phyloP scores from a whole-genome alignment of 1,139 yeast species.

The Eremothecium coryli region DNA sequence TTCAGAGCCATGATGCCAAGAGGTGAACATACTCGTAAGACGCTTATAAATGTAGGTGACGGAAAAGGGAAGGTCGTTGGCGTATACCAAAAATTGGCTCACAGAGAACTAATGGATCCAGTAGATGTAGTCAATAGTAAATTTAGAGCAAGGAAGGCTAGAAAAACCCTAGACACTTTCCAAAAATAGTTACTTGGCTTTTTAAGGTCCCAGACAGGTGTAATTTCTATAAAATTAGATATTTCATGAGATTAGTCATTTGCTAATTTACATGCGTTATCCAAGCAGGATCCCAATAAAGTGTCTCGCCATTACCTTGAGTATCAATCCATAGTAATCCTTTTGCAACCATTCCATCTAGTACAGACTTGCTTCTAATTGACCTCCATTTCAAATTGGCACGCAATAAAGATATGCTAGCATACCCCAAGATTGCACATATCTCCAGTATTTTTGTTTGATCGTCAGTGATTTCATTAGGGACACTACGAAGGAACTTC shows the following conservation, averaged over 20 bases:
- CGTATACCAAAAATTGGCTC: slow-evolving; percentile 47
- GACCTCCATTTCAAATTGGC: slow-evolving; percentile 71
- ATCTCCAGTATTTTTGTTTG: slow-evolving; percentile 63
- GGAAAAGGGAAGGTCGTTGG: slow-evolving; percentile 55
- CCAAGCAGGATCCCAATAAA: slow-evolving; percentile 60
- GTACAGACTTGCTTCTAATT: slow-evolving; percentile 49
- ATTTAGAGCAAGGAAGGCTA: slow-evolving; percentile 40
- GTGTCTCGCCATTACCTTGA: slow-evolving; percentile 39
- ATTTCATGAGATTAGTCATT: too few species aligned
- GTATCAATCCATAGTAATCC: slow-evolving; percentile 81
- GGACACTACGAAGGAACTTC: slow-evolving; percentile 39
- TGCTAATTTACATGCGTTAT: slow-evolving; percentile 18
- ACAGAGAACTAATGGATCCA: slow-evolving; percentile 52
- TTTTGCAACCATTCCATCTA: slow-evolving; percentile 70
- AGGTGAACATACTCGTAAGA: slow-evolving; percentile 23
- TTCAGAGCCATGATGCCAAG: slow-evolving; percentile 25
- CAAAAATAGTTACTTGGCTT: too few species aligned
- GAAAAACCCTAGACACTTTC: too few species aligned
- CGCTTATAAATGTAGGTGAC: slow-evolving; percentile 54
- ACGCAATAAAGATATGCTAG: slow-evolving; percentile 48
- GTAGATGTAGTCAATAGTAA: slow-evolving; percentile 61
- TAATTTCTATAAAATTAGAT: too few species aligned
- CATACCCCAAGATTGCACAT: slow-evolving; percentile 64
- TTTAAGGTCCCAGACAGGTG: too few species aligned
- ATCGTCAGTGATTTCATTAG: slow-evolving; percentile 50